Base-by-base conservation (phyloP, 176 grass and related monocot genomes). In the Aegilops speltoides region DNA sequence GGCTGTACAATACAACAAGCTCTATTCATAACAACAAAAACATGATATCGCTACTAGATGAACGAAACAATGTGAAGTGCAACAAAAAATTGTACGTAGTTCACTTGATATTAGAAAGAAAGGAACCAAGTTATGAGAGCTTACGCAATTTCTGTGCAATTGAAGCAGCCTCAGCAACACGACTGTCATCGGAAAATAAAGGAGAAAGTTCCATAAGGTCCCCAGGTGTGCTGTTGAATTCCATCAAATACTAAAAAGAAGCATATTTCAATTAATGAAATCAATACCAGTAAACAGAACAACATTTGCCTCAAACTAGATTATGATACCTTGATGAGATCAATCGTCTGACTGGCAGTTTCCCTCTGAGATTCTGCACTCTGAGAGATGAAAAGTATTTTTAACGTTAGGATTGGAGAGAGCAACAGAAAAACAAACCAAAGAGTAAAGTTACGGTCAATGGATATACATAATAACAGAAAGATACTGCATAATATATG, bases 131-230 rank as follows among this genome's bases (percentile, higher is more conserved):
- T 29, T 79, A 11, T 71, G 28, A 61, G 38, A 88, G 72, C 87
- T 88, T 88, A 99, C 97, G 92, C 79, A 99, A 92, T 96, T 99
- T 99, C 68, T 96, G 94, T 93, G 97, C 97, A 93, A 99, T 93
- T 26, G 97, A 99, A 93, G 97, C 97, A 89, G 97, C 97, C 85
- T 96, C 97, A 80, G 92, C 92, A 83, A 99, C 97, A 87, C 90
- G 92, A 75, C 97, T 93, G 40, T 99, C 97, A 76, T 99, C 94
- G 76, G 97, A 99, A 91, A 99, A 99, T 88, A 99, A 84, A 78
- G 97, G 88, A 83, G 97, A 99, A 76, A 99, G 97, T 77, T 99
- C 97, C 97, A 99, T 96, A 61, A 99, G 97, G 79, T 99, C 97
- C 76, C 97, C 97, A 79, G 97, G 97, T 71, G 93, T 99, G 80